phyloP scores from a whole-genome alignment of 345 rosid genomes.

The Anastatica hierochuntica region DNA sequence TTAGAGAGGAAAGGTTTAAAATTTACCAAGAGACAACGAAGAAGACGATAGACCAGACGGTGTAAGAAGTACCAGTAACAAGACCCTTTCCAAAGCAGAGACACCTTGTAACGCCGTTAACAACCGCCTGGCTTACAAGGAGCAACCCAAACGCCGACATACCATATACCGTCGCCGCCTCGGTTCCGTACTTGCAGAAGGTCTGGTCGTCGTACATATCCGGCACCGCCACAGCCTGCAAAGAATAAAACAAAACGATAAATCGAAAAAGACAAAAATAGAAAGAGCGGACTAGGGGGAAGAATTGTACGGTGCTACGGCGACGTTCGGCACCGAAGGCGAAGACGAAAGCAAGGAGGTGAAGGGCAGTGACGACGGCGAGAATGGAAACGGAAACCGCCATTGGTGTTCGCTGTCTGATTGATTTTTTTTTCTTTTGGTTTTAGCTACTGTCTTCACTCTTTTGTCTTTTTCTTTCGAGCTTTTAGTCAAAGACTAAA shows the following conservation, averaged over 20 bases:
- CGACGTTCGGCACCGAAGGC: conserved; percentile 96
- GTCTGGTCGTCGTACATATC: conserved; percentile 78
- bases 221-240: conserved; percentile 49
- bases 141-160: conserved; percentile 67
- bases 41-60: conserved; percentile 57
- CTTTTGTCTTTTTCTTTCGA: too few species aligned
- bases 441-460: too few species aligned
- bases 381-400: conserved; percentile 58
- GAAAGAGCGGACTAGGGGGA: background rate
- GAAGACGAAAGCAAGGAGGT: conserved; percentile 82
- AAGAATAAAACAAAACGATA: background rate
- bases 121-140: conserved; percentile 55
- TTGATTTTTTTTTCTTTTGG: conserved; percentile 15
- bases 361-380: conserved; percentile 49
- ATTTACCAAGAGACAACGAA: conserved; percentile 79
- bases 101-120: conserved; percentile 75
- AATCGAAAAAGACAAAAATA: background rate
- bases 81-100: conserved; percentile 88
- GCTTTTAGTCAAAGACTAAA: too few species aligned
- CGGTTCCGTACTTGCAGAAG: conserved; percentile 61
- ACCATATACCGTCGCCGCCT: conserved; percentile 80
- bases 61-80: conserved; percentile 44
- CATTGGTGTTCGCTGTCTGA: too few species aligned
- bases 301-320: conserved; percentile 62
- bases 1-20: conserved; percentile 5